Evolutionary conservation across 164 flowering plant species (phyloP).

Genomic region (Macadamia tetraphylla): DNA sequence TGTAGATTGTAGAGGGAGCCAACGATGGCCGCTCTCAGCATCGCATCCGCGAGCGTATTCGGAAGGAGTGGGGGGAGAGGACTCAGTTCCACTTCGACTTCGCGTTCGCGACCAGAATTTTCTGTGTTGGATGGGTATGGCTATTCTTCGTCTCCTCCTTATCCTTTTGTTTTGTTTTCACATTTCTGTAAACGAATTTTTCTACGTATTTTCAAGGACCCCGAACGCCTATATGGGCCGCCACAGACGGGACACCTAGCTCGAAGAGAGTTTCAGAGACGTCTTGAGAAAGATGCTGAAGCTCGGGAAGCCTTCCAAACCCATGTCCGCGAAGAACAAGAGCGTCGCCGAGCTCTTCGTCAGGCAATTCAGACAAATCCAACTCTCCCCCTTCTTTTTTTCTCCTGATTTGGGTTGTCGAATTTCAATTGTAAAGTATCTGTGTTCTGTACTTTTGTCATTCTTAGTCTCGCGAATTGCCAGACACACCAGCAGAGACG

Average conservation of each 20-base stretch:
- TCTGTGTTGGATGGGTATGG: constrained; percentile 60
- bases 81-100: neutral
- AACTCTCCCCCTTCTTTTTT: neutral
- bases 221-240: constrained; percentile 72
- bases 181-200: constrained; percentile 1
- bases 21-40: constrained; percentile 22
- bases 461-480: constrained; percentile 63
- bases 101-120: constrained; percentile 25
- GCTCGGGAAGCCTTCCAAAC: constrained; percentile 72
- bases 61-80: neutral
- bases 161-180: constrained; percentile 1
- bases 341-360: constrained; percentile 57
- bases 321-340: constrained; percentile 70
- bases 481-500: constrained; percentile 52
- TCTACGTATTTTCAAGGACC: constrained; percentile 48
- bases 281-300: constrained; percentile 68
- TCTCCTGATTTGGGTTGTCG: neutral
- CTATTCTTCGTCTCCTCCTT: too few relatives aligned
- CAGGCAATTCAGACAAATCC: constrained; percentile 25
- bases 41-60: constrained; percentile 1
- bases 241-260: constrained; percentile 79
- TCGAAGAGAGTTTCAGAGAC: constrained; percentile 51
- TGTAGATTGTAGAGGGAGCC: neutral
- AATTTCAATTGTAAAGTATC: too few relatives aligned
- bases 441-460: neutral